These are phyloP conservation scores for Solanum tacnaense DNA, from an alignment of 257 asterid species.

Conservation along the genomic window DNA sequence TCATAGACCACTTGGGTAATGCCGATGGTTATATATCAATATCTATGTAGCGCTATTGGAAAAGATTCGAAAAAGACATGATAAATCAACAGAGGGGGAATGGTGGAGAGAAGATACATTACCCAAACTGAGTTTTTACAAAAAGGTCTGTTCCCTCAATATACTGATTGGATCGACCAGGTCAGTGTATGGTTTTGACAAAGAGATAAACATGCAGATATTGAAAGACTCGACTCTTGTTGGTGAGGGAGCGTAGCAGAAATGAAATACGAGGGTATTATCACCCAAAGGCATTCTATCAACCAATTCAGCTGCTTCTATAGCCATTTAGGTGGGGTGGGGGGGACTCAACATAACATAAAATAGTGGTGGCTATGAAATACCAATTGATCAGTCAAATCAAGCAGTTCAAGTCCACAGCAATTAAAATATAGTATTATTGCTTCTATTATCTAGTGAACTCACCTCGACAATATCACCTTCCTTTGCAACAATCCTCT, in stretches of 20 bases:
- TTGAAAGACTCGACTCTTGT: not conserved
- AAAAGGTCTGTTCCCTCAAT: not conserved
- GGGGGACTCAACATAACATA: not conserved
- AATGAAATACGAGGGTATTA: not conserved
- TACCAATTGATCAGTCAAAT: not conserved
- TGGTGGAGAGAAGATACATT: not conserved
- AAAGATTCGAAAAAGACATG: not conserved
- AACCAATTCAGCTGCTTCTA: not conserved
- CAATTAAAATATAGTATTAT: not conserved
- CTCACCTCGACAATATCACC: conserved; percentile 86
- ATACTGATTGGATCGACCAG: not conserved
- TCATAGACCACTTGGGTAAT: not conserved
- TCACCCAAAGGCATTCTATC: not conserved
- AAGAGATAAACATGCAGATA: not conserved
- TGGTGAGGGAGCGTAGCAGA: not conserved
- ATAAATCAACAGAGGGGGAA: not conserved
- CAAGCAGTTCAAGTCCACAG: not conserved
- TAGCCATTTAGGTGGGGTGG: not conserved
- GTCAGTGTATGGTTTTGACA: not conserved
- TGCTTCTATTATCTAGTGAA: not conserved
- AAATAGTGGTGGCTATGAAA: not conserved
- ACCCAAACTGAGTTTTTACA: not conserved
- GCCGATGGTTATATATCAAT: not conserved
- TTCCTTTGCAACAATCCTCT: conserved; percentile 80
- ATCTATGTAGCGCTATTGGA: not conserved